phyloP scores from a whole-genome alignment of 106 monocot genomes.

The Agapanthus africanus region DNA sequence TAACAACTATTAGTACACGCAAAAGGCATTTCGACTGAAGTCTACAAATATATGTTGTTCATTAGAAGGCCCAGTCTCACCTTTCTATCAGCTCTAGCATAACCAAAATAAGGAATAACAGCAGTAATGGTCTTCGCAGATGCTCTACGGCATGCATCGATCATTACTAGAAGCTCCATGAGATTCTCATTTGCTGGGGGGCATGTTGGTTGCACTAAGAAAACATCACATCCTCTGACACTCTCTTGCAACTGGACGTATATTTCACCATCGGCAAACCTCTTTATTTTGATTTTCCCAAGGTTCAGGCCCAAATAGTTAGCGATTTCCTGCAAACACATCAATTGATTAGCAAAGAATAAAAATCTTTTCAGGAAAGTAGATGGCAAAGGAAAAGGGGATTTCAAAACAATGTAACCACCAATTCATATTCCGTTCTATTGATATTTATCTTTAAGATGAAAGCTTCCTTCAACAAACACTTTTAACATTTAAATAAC shows the following conservation, averaged over 20 bases:
- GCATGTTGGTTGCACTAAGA: conserved; percentile 83
- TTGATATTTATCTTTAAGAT: no score
- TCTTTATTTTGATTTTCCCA: conserved; percentile 78
- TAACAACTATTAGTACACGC: no score
- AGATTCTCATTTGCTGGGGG: conserved; percentile 93
- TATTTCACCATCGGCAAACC: conserved; percentile 93
- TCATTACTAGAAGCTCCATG: conserved; percentile 91
- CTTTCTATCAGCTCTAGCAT: conserved; percentile 94
- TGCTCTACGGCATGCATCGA: conserved; percentile 89
- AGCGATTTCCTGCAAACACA: conserved; percentile 58
- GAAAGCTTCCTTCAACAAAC: no score
- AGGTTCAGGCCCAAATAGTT: conserved; percentile 77
- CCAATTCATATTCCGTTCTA: no score
- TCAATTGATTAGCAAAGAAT: neutral
- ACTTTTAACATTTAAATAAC: no score
- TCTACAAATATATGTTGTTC: no score
- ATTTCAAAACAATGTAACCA: no score
- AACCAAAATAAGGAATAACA: conserved; percentile 90
- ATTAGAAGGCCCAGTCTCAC: no score
- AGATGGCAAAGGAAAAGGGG: neutral
- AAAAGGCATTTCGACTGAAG: no score
- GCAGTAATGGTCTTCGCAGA: conserved; percentile 88
- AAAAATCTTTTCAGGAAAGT: neutral
- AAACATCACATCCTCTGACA: conserved; percentile 87
- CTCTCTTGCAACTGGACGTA: conserved; percentile 92